phyloP scores from a whole-genome alignment of 306 rosid genomes.

The Trifolium pratense region DNA sequence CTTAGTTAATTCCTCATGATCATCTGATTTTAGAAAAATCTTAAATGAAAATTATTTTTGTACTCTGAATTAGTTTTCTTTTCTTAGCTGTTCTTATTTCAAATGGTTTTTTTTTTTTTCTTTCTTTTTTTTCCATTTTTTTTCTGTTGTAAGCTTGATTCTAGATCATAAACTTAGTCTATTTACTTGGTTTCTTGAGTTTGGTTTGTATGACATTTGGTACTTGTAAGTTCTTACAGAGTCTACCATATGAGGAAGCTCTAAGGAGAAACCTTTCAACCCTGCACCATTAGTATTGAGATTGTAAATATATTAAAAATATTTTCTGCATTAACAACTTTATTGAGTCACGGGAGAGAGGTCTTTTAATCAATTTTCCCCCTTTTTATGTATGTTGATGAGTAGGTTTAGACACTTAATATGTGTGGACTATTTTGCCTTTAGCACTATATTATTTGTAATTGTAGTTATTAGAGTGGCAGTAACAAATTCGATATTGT shows the following conservation, averaged over 20 bases:
- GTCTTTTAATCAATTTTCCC: no score
- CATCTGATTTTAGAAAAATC: constrained; percentile 8
- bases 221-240: no score
- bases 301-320: no score
- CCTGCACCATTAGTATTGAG: no score
- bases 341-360: no score
- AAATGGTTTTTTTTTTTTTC: neutral
- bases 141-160: neutral
- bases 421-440: neutral
- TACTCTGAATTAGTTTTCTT: constrained; percentile 1
- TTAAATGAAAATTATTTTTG: neutral
- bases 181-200: no score
- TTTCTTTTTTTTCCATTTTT: neutral
- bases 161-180: neutral
- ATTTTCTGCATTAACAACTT: no score
- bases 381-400: constrained; percentile 6
- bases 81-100: neutral
- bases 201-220: no score
- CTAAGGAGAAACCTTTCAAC: no score
- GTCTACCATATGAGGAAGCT: no score
- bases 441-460: neutral
- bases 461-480: neutral
- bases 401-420: neutral
- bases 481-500: constrained; percentile 35
- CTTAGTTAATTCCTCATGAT: neutral